Base-by-base conservation (phyloP, 2,329 filamentous ascomycete genomes). In the Colletotrichum echinochloae region DNA sequence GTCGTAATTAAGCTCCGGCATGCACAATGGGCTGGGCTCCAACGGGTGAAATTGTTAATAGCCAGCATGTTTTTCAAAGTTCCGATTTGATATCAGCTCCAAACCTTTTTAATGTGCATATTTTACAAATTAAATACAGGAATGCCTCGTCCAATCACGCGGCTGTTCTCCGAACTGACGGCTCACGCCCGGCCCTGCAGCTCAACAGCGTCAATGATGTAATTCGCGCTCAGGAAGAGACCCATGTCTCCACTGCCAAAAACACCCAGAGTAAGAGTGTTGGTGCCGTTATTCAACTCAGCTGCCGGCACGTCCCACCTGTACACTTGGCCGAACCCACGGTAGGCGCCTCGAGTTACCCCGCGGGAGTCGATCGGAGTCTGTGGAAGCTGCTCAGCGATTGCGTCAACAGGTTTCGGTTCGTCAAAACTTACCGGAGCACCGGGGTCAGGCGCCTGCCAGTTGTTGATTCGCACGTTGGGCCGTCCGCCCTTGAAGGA, bases 281-380 rank as follows among this genome's bases (percentile, higher is more conserved):
- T 90, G 0, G 75, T 76, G 0, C 87, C 88, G 41, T 79, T 81
- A 6, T 83, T 81, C 60, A 90, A 78, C 2, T 82, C 86, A 2
- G 85, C 85, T 1, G 81, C 78, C 0, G 87, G 86, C 30, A 90
- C 81, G 3, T 77, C 77, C 73, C 85, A 86, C 49, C 86, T 82
- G 71, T 90, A 90, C 2, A 89, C 81, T 55, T 90, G 87, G 0
- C 87, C 87, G 37, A 82, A 83, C 0, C 88, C 88, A 2, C 87
- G 81, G 73, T 90, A 90, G 0, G 87, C 87, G 18, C 88, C 88
- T 55, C 88, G 79, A 0, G 88, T 90, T 2, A 89, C 82, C 2
- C 87, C 88, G 16, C 88, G 81, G 5, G 85, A 87, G 72, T 90
- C 83, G 57, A 90, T 86, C 74, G 86, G 4, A 1, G 35, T 68